Evolutionary conservation across 768 basidiomycete species (phyloP).

Genomic region (Coprinellus micaceus): DNA sequence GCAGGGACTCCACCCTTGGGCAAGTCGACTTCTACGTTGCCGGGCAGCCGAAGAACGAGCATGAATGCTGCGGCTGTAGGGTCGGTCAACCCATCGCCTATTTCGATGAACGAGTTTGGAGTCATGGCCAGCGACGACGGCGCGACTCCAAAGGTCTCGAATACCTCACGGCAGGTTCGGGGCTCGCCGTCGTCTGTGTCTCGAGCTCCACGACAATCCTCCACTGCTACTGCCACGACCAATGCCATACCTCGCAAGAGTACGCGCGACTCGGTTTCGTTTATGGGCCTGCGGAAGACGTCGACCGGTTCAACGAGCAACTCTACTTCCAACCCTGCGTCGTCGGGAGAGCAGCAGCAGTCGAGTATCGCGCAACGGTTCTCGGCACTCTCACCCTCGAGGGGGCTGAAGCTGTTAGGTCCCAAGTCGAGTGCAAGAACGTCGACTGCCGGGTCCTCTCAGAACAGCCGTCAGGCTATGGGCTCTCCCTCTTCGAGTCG

Average conservation of each 20-base stretch:
- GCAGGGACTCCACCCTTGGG: conserved; percentile 69
- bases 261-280: conserved; percentile 77
- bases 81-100: conserved; percentile 66
- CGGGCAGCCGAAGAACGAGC: conserved; percentile 59
- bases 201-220: conserved; percentile 63
- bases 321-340: conserved; percentile 54
- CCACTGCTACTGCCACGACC: conserved; percentile 41
- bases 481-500: conserved; percentile 66
- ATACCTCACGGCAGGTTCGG: conserved; percentile 46
- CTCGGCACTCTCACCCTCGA: conserved; percentile 82
- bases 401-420: conserved; percentile 73
- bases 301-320: conserved; percentile 81
- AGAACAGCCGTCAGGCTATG: conserved; percentile 50
- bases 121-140: conserved; percentile 64
- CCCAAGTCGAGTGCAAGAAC: conserved; percentile 67
- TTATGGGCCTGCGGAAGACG: conserved; percentile 73
- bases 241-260: conserved; percentile 56
- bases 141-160: conserved; percentile 41
- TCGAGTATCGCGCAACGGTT: conserved; percentile 52
- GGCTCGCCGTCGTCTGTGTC: conserved; percentile 64
- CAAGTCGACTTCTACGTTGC: conserved; percentile 44
- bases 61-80: conserved; percentile 30
- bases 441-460: conserved; percentile 48
- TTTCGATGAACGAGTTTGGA: conserved; percentile 72
- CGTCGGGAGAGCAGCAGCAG: conserved; percentile 21